Conservation (phyloP, 306 rosid genomes). For the Ceratonia siliqua region DNA sequence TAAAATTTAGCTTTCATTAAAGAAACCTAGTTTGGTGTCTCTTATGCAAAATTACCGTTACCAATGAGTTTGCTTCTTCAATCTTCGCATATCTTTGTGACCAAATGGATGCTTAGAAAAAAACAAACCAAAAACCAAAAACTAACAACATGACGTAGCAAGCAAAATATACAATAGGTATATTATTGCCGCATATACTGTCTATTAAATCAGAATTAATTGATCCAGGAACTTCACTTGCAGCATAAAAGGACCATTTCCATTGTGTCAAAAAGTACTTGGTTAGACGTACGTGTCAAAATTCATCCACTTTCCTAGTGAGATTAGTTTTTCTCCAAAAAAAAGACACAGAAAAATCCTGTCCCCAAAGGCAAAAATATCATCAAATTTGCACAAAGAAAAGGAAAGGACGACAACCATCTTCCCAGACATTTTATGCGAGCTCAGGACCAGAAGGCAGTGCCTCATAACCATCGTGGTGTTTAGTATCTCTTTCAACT, state of each 20-base stretch:
- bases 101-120: not conserved
- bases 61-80: not conserved
- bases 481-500: constrained; percentile 48
- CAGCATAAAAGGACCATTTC: not conserved
- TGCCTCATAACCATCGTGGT: constrained; percentile 77
- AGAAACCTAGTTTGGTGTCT: not conserved
- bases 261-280: not conserved
- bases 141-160: too few species aligned
- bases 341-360: not conserved
- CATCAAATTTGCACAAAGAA: not conserved
- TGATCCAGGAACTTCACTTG: not conserved
- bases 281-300: constrained; percentile 24
- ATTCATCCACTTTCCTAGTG: not conserved
- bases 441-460: constrained; percentile 66
- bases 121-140: too few species aligned
- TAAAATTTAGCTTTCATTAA: not conserved
- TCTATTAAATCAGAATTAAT: not conserved
- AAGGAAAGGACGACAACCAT: not conserved
- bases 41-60: not conserved
- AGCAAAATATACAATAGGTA: not conserved
- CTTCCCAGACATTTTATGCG: constrained; percentile 39
- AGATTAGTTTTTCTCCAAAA: constrained; percentile 17
- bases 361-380: not conserved
- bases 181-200: not conserved
- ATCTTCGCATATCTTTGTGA: constrained; percentile 2